Base-by-base conservation (phyloP, 1,284 basidiomycete genomes). In the Lentinus polychrous region DNA sequence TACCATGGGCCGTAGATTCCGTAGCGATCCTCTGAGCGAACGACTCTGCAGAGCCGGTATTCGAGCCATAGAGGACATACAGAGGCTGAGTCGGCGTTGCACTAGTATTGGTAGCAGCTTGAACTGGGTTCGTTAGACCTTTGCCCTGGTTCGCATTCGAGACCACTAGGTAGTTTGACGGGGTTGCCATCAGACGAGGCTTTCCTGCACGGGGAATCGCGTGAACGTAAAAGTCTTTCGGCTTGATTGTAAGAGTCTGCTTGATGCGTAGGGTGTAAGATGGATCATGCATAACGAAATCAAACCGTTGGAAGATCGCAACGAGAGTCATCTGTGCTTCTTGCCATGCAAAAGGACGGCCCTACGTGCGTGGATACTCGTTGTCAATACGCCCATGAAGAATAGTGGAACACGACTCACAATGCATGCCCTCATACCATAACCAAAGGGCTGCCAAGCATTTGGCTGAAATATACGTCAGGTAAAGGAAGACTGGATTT, bases 221-320 rank as follows among this genome's bases (percentile, higher is more conserved):
- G 46, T 66, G 66, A 46, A 76, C 70, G 42, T 58, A 59, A 46
- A 76, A 68, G 18, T 66, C 60, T 41, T 66, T 62, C 1, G 75
- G 75, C 59, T 78, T 78, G 57, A 76, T 64, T 0, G 73, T 76
- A 24, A 78, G 60, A 18, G 71, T 67, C 55, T 73, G 69, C 61
- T 70, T 69, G n/a, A n/a, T n/a, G 27, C 27, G 27, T 54, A 76
- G 56, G 50, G 67, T 62, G 53, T 76, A 76, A 3, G 60, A 56
- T 2, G 71, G 68, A 57, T 76, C 70, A 36, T 65, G 65, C 48
- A 72, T 57, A 15, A 64, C 60, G 31, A 76, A 56, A 52, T 76
- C 73, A 57, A 77, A 76, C 44, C 66, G 63, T 53, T 72, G 69
- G 33, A 74, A 58, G 34, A 76, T 61, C 23, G 61, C 60, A 0